A percentile compares a stretch with the other conserved stretches of the same genome.
phyloP scores from a whole-genome alignment of 352 stramenopile species.

The Peronospora destructor region DNA sequence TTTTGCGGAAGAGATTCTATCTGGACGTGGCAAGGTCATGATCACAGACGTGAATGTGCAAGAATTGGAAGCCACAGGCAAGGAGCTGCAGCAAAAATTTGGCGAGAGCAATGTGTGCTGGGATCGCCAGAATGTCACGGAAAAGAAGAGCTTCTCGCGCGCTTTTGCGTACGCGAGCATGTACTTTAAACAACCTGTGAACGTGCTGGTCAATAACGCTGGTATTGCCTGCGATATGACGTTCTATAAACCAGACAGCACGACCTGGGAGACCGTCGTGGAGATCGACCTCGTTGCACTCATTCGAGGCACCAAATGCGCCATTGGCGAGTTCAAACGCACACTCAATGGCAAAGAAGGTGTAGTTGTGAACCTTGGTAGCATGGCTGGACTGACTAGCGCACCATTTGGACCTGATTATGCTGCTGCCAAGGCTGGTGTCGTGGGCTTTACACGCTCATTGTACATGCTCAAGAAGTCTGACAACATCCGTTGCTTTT shows the following conservation, averaged over 20 bases:
- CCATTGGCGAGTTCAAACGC: slow-evolving; percentile 53
- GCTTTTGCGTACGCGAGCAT: slow-evolving; percentile 51
- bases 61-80: slow-evolving; percentile 48
- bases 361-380: slow-evolving; percentile 67
- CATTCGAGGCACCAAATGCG: slow-evolving; percentile 61
- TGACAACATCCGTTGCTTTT: slow-evolving; percentile 66
- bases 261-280: slow-evolving; percentile 58
- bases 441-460: slow-evolving; percentile 69
- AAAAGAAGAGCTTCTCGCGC: slow-evolving; percentile 51
- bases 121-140: slow-evolving; percentile 65
- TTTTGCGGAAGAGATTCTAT: slow-evolving; percentile 56
- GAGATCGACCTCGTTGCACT: slow-evolving; percentile 66
- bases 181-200: slow-evolving; percentile 55
- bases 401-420: slow-evolving; percentile 62
- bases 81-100: slow-evolving; percentile 45
- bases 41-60: slow-evolving; percentile 73
- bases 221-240: slow-evolving; percentile 55
- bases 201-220: slow-evolving; percentile 78
- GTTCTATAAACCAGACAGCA: slow-evolving; percentile 36
- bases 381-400: slow-evolving; percentile 48
- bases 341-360: slow-evolving; percentile 52
- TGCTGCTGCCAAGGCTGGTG: slow-evolving; percentile 60
- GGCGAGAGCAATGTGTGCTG: slow-evolving; percentile 51
- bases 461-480: slow-evolving; percentile 50
- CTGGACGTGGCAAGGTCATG: slow-evolving; percentile 46